These are phyloP conservation scores for Backusella sp. DNA, from an alignment of 192 early-diverging fungal species.

Conservation along the genomic window DNA sequence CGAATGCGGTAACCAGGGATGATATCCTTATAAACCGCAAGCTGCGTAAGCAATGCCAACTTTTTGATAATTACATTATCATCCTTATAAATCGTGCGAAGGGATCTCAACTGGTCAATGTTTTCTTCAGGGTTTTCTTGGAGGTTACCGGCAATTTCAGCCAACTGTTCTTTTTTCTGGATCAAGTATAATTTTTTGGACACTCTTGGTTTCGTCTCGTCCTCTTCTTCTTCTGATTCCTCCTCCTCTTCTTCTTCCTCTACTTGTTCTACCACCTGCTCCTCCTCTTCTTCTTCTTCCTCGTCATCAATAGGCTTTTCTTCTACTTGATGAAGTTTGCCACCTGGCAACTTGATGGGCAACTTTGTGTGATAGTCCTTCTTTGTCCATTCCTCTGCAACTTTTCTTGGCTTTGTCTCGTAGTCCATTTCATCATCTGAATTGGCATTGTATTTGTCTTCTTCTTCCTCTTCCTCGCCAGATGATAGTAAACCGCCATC, in stretches of 20 bases:
- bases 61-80: constrained; percentile 65
- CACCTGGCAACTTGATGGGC: constrained; percentile 68
- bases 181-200: constrained; percentile 57
- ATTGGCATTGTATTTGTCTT: constrained; percentile 16
- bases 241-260: constrained; percentile 19
- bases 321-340: constrained; percentile 48
- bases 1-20: constrained; percentile 95
- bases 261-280: constrained; percentile 20
- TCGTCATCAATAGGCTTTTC: constrained; percentile 37
- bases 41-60: constrained; percentile 80
- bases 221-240: constrained; percentile 26
- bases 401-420: constrained; percentile 54
- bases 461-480: neutral
- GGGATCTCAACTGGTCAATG: constrained; percentile 64
- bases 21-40: constrained; percentile 94
- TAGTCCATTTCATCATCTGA: constrained; percentile 68
- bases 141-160: constrained; percentile 70
- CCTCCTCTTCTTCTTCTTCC: constrained; percentile 26
- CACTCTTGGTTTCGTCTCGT: constrained; percentile 39
- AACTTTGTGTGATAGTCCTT: constrained; percentile 58
- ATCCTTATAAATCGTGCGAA: constrained; percentile 67
- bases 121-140: constrained; percentile 81
- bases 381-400: constrained; percentile 52
- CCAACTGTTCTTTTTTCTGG: constrained; percentile 77
- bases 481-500: neutral